Conservation (phyloP, 495 filamentous ascomycete species). For the Xylaria acuta region DNA sequence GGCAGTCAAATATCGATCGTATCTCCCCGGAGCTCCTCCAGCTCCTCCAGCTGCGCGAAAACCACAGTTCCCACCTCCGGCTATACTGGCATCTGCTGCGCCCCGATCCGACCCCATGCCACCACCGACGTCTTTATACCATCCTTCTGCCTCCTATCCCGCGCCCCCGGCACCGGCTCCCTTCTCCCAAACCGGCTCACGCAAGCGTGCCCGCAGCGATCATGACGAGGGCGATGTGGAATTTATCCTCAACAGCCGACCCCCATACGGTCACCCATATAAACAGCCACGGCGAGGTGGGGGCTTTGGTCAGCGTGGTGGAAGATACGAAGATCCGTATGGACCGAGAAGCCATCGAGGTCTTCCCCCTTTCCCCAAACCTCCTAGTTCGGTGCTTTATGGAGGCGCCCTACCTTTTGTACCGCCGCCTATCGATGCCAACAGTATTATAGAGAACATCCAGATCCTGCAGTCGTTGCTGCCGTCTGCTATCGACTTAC, state of each 20-base stretch:
- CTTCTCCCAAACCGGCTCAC: constrained; percentile 40
- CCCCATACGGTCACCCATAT: constrained; percentile 53
- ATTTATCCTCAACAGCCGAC: constrained; percentile 50
- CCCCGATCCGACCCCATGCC: constrained; percentile 27
- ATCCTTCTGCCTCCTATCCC: constrained; percentile 24
- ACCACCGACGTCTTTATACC: constrained; percentile 19
- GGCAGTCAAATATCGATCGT: constrained; percentile 68
- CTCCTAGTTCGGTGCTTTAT: constrained; percentile 32
- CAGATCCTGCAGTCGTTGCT: constrained; percentile 73
- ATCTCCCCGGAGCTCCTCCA: constrained; percentile 61
- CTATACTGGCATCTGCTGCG: constrained; percentile 29
- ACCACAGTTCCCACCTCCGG: constrained; percentile 30
- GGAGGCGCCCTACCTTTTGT: constrained; percentile 34
- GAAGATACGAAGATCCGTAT: constrained; percentile 45
- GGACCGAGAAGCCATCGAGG: constrained; percentile 31
- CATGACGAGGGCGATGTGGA: constrained; percentile 59
- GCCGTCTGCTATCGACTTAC: constrained; percentile 57
- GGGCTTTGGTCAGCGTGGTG: constrained; percentile 57
- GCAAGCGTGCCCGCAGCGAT: constrained; percentile 68
- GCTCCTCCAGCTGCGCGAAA: constrained; percentile 27
- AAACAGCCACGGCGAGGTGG: constrained; percentile 79
- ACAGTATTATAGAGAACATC: constrained; percentile 72
- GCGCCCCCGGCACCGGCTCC: constrained; percentile 13
- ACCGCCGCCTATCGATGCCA: constrained; percentile 56
- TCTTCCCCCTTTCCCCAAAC: constrained; percentile 18